Evolutionary conservation across 306 rosid species (phyloP), one percentile per base, ranked within the genome.

Genomic region (Comarum palustre): DNA sequence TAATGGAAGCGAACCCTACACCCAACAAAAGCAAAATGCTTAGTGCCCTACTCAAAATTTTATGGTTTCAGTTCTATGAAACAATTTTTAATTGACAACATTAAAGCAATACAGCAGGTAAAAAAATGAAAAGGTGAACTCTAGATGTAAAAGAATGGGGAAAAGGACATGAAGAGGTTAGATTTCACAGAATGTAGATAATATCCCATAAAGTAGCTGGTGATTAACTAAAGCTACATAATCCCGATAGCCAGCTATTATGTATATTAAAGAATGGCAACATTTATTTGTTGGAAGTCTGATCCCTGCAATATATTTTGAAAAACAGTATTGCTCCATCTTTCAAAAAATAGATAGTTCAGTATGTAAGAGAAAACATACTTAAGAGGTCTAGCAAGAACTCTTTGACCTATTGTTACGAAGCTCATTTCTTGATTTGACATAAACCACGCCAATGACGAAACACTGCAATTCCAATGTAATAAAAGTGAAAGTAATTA

Each of bases 361-460:
- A 81, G 66, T 77, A 39, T 72, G 45, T 34, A 52, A 71, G 59
- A 77, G 60, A 77, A 69, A 69, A 58, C 99, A 68, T 89, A 94
- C 99, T 89, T 94, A 75, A 94, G 76, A 72, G 99, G 99, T 74
- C 96, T 88, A 82, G 99, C 99, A 59, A 94, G 97, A 82, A 91
- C 96, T 81, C 99, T 86, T 80, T 94, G 99, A 58, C 99, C 99
- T 58, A 94, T 81, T 60, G 99, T 94, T 73, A 94, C 99, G 77
- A 94, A 94, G 78, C 95, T 88, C 66, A 93, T 88, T 81, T 94
- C 99, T 86, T 94, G 99, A 87, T 94, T 94, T 74, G 99, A 94
- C 99, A 94, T 94, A 78, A 94, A 94, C 99, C 99, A 94, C 69
- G 96, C 99, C 90, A 91, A 76, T 59, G 99, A 94, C 73, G 99